Base-by-base conservation (phyloP, 768 basidiomycete genomes). In the Lyophyllum semitale region DNA sequence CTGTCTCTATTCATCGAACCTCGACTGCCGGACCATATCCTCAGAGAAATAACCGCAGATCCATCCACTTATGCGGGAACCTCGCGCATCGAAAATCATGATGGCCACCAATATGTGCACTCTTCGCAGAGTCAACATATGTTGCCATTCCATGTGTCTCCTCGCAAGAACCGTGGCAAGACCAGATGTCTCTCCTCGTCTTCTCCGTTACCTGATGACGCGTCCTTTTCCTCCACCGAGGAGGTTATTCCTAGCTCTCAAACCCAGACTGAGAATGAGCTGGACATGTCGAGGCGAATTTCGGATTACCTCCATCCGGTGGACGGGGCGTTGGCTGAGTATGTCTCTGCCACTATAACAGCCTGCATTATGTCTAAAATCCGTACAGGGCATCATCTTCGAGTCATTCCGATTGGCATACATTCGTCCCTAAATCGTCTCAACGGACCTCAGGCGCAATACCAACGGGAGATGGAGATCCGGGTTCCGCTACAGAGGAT, bases 181-280 rank as follows among this genome's bases (percentile, higher is more conserved):
- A 7, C 25, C 48, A 13, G 17, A 17, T 48, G 35, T 30, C 8
- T 15, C 37, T 53, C 53, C 9, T 48, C 42, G 6, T 52, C 38
- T 33, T 25, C 29, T 25, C 57, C 62, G 33, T 25, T 48, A 23
- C 23, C 57, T n/a, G 51, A 55, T 33, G 48, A 47, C 26, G 48
- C 18, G 11, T 32, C 27, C 3, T 48, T 23, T 9, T 49, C 18
- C 52, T 53, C 50, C 35, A 29, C 18, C 13, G 63, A 64, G 13
- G 73, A 75, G 46, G 48, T 68, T 8, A 66, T 80, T n/a, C 76
- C 74, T 15, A 81, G 76, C 53, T 81, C 78, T 29, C 80, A 80
- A 55, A 76, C 70, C 53, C 74, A 78, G 43, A 58, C 56, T 46
- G 79, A 81, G 55, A 57, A 58, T n/a, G 75, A 78, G 48, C 58